Base-by-base conservation (phyloP, 305 asterid species). In the Fraxinus platypoda region DNA sequence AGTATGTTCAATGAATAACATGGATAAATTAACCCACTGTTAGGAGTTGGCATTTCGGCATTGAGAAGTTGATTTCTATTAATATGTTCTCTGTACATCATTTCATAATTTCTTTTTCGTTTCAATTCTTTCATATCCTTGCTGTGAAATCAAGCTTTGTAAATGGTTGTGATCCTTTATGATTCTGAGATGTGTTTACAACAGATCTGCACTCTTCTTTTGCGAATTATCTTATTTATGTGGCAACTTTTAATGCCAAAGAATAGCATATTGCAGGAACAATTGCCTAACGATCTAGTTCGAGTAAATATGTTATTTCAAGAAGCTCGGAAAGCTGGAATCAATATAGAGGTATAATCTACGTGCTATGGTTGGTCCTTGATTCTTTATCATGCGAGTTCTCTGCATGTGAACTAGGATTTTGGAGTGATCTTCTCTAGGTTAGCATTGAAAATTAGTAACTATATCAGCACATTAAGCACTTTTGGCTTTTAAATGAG, bases 261-360 rank as follows among this genome's bases (percentile, higher is more conserved):
- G 59, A 38, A 2, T 78, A 17, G 62, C 30, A 34, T 75, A 87
- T 84, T 88, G 85, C 91, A 96, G 99, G 98, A 96, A 78, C 98
- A 96, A 88, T 86, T 96, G 81, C 90, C 98, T 37, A 88, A 88
- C 85, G 99, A 96, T 88, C 87, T 92, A 52, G 84, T 88, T 75
- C 89, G 99, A 82, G 98, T 96, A 64, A 86, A 96, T 88, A 89
- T 89, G 93, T 88, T 96, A 79, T 96, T 96, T 87, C 91, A 83
- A 77, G 92, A 91, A 86, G 97, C 99, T 80, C 97, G 95, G 70
- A 93, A 92, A 90, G 91, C 98, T 81, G 98, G 98, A 76, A 93
- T 96, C 38, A 30, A 54, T 82, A 93, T 96, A 85, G 94, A 94
- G 98, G 99, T 95, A 90, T 77, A 81, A 43, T 79, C 78, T 78